A percentile compares a stretch with the other conserved stretches of the same genome.
Evolutionary conservation across 129 eudicot genomes (phyloP).

Genomic region (Flaveria trinervia): DNA sequence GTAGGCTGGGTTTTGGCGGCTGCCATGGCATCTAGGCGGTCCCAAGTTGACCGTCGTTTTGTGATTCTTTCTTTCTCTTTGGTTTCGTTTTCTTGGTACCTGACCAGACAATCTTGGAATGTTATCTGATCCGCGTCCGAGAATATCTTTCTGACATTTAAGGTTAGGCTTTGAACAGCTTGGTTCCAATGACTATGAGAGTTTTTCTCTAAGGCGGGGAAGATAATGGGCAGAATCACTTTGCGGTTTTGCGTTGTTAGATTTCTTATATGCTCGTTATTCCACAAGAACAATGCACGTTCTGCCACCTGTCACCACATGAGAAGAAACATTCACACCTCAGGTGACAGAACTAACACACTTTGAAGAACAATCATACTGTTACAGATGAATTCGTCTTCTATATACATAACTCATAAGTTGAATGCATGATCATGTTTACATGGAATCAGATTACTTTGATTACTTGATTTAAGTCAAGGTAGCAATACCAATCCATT

Average conservation of each 20-base stretch:
- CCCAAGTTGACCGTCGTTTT: slow-evolving; percentile 49
- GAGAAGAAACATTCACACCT: neutral
- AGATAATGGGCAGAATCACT: slow-evolving; percentile 55
- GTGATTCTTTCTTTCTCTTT: slow-evolving; percentile 42
- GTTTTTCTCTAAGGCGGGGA: slow-evolving; percentile 57
- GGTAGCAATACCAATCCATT: neutral
- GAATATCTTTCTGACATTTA: slow-evolving; percentile 54
- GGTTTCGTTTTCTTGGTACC: slow-evolving; percentile 47
- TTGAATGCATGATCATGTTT: too few relatives aligned
- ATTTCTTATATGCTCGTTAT: slow-evolving; percentile 60
- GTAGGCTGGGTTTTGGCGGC: slow-evolving; percentile 36
- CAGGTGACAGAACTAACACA: neutral
- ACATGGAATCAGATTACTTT: too few relatives aligned
- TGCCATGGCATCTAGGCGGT: slow-evolving; percentile 51
- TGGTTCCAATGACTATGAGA: slow-evolving; percentile 60
- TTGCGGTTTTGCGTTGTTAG: slow-evolving; percentile 51
- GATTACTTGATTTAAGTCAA: neutral
- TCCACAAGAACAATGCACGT: slow-evolving; percentile 59
- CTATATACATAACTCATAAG: neutral
- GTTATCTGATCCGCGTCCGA: slow-evolving; percentile 51
- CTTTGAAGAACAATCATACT: neutral
- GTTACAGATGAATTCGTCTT: neutral
- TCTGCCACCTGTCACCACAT: slow-evolving; percentile 55
- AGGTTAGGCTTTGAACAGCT: slow-evolving; percentile 61
- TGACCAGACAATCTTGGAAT: slow-evolving; percentile 53